Conservation (phyloP, 768 basidiomycete species). For the Suillus tomentosus region DNA sequence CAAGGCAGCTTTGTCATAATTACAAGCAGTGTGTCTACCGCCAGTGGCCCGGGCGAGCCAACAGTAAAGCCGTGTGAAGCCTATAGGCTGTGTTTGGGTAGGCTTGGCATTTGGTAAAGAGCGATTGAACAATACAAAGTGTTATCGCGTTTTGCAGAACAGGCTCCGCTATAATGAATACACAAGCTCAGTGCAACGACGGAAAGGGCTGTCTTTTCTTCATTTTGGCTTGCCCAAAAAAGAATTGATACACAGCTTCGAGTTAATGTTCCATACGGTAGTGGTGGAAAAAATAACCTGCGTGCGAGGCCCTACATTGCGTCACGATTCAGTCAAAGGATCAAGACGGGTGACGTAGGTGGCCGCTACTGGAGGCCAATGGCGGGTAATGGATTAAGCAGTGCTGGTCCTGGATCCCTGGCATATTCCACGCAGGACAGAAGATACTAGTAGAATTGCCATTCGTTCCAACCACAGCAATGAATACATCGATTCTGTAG, state of each 20-base stretch:
- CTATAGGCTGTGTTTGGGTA: too few relatives aligned
- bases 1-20: too few relatives aligned
- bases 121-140: neutral
- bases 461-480: neutral
- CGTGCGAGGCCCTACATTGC: neutral
- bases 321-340: neutral
- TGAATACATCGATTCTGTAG: neutral
- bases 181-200: neutral
- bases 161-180: neutral
- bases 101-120: too few relatives aligned
- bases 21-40: too few relatives aligned
- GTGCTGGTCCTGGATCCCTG: neutral
- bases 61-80: too few relatives aligned
- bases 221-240: neutral
- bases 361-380: neutral
- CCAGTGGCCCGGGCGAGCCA: too few relatives aligned
- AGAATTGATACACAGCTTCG: neutral
- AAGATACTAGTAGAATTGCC: neutral
- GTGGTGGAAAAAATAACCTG: neutral
- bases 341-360: neutral
- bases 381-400: neutral
- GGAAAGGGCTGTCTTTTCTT: neutral
- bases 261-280: neutral
- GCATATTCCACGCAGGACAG: neutral
- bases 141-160: neutral